phyloP scores from a whole-genome alignment of 1,284 basidiomycete genomes.

The Cryptococcus sp. region DNA sequence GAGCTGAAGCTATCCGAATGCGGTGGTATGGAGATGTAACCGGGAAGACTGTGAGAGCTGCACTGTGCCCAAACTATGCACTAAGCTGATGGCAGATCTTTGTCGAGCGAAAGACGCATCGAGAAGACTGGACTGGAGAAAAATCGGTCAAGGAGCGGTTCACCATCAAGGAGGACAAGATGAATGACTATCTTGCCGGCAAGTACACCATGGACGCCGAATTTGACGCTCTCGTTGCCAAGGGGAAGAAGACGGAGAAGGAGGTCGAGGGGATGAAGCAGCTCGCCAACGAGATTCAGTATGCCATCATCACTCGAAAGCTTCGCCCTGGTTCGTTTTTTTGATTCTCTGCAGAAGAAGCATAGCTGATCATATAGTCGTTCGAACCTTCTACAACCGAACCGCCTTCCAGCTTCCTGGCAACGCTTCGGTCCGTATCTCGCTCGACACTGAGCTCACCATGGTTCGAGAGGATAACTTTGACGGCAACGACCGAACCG shows the following conservation, averaged over 20 bases:
- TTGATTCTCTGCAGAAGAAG: too few species aligned
- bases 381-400: conserved; percentile 98
- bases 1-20: conserved; percentile 91
- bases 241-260: conserved; percentile 89
- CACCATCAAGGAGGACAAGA: conserved; percentile 89
- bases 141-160: conserved; percentile 99
- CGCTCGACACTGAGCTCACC: conserved; percentile 92
- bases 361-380: conserved; percentile 56
- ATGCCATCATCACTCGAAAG: conserved; percentile 77
- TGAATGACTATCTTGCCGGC: conserved; percentile 86
- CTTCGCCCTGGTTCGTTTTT: conserved; percentile 65
- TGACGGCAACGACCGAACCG: conserved; percentile 72
- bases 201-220: conserved; percentile 92
- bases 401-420: conserved; percentile 98
- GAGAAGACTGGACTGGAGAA: conserved; percentile 99
- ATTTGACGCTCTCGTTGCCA: conserved; percentile 79
- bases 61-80: too few species aligned
- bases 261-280: conserved; percentile 95
- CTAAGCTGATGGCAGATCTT: conserved; percentile 68
- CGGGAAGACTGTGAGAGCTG: conserved; percentile 62
- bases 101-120: conserved; percentile 96
- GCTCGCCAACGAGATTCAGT: conserved; percentile 93
- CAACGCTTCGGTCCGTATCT: conserved; percentile 95
- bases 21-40: conserved; percentile 96
- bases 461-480: conserved; percentile 96